These are phyloP conservation scores for Phoma sp. DNA, from an alignment of 2,329 filamentous ascomycete genomes.

Conservation along the genomic window DNA sequence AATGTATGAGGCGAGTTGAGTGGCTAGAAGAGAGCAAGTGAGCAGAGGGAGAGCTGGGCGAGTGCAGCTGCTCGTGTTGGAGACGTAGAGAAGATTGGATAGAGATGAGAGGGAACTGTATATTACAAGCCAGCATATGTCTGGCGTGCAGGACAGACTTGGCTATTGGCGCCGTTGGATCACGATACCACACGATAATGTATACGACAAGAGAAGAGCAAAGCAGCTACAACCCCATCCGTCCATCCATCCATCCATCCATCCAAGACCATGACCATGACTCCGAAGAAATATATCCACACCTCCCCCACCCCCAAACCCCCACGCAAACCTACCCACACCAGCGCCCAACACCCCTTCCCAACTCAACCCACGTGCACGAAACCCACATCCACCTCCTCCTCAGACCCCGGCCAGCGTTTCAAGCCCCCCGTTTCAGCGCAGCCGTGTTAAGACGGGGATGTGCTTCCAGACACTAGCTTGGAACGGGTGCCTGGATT, in stretches of 20 bases:
- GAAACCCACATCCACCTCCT: too few relatives aligned
- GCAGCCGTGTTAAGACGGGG: too few relatives aligned
- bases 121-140: background rate
- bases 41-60: background rate
- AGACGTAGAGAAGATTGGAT: background rate
- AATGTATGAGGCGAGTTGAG: background rate
- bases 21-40: background rate
- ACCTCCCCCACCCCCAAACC: too few relatives aligned
- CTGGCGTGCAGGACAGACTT: background rate
- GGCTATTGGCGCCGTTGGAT: background rate
- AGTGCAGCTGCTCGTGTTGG: background rate
- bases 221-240: background rate
- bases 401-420: too few relatives aligned
- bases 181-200: conserved; percentile 7
- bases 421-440: too few relatives aligned
- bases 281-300: too few relatives aligned
- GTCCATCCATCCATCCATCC: background rate
- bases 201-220: background rate
- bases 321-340: too few relatives aligned
- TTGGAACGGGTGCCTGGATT: too few relatives aligned
- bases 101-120: background rate
- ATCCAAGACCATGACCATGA: too few relatives aligned
- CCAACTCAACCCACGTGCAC: too few relatives aligned
- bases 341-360: too few relatives aligned
- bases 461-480: too few relatives aligned